These are phyloP conservation scores for Bauhinia variegata DNA, from an alignment of 306 rosid species.

Conservation along the genomic window DNA sequence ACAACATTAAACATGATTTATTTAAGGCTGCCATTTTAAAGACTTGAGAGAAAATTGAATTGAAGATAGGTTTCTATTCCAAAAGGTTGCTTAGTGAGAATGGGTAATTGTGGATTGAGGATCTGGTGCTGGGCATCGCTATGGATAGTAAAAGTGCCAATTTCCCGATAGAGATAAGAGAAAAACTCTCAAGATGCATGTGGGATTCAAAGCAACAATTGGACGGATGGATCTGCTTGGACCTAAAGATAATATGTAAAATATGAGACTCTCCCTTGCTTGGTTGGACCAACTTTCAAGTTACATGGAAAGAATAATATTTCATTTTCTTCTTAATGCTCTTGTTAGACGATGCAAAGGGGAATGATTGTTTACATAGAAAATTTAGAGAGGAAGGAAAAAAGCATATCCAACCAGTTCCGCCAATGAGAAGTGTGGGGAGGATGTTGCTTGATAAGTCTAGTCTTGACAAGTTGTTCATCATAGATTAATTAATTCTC, in stretches of 20 bases:
- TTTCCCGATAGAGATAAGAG: slow-evolving; percentile 25
- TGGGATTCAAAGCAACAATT: too few species aligned
- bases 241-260: too few species aligned
- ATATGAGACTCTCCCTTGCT: too few species aligned
- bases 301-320: too few species aligned
- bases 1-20: slow-evolving; percentile 7
- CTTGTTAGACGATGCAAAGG: slow-evolving; percentile 60
- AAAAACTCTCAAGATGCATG: slow-evolving; percentile 32
- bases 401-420: neutral
- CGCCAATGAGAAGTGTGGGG: slow-evolving; percentile 10
- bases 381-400: slow-evolving; percentile 3
- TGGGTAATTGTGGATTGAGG: slow-evolving; percentile 47
- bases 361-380: slow-evolving; percentile 46
- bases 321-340: slow-evolving; percentile 70
- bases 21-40: slow-evolving; percentile 34
- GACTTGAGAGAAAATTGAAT: slow-evolving; percentile 25
- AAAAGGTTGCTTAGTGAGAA: slow-evolving; percentile 46
- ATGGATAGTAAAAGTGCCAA: slow-evolving; percentile 51
- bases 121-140: slow-evolving; percentile 43
- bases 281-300: too few species aligned
- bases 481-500: slow-evolving; percentile 46
- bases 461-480: slow-evolving; percentile 49
- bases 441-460: slow-evolving; percentile 40
- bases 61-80: too few species aligned
- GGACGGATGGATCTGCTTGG: slow-evolving; percentile 31